Conservation (phyloP, 345 rosid genomes). For the Salix exigua region DNA sequence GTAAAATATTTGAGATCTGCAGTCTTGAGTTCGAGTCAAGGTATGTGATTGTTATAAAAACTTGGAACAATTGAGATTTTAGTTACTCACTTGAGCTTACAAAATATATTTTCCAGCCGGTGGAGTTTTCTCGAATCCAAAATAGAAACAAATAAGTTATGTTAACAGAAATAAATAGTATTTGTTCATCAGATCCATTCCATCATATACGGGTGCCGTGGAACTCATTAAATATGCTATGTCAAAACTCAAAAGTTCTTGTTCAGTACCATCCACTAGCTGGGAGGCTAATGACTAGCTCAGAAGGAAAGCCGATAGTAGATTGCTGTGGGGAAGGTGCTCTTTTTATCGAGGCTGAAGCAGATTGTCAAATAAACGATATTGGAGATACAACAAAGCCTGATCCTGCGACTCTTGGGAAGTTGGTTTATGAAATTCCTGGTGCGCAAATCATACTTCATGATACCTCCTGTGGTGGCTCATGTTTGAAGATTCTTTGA, state of each 20-base stretch:
- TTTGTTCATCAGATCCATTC: not conserved
- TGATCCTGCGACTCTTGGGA: constrained; percentile 66
- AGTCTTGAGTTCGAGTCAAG: no score
- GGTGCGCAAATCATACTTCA: constrained; percentile 72
- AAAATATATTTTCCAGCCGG: fast-evolving
- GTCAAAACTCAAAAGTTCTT: constrained; percentile 45
- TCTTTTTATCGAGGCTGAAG: constrained; percentile 80
- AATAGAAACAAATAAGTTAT: no score
- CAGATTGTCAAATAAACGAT: constrained; percentile 47
- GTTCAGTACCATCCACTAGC: constrained; percentile 73
- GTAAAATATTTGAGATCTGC: fast-evolving
- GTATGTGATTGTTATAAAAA: no score
- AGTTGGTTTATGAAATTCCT: constrained; percentile 68
- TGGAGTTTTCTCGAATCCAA: no score
- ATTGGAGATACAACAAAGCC: constrained; percentile 56
- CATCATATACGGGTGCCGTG: constrained; percentile 48
- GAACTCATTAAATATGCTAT: constrained; percentile 57
- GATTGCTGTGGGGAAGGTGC: constrained; percentile 82
- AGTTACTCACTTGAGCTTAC: fast-evolving
- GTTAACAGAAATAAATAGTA: not conserved
- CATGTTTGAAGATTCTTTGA: constrained; percentile 47
- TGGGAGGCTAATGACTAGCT: constrained; percentile 63
- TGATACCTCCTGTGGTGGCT: constrained; percentile 66
- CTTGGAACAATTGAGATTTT: fast-evolving
- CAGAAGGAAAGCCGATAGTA: constrained; percentile 71